These are phyloP conservation scores for Malbranchea zuffiana DNA, from an alignment of 2,329 filamentous ascomycete genomes.

Conservation along the genomic window DNA sequence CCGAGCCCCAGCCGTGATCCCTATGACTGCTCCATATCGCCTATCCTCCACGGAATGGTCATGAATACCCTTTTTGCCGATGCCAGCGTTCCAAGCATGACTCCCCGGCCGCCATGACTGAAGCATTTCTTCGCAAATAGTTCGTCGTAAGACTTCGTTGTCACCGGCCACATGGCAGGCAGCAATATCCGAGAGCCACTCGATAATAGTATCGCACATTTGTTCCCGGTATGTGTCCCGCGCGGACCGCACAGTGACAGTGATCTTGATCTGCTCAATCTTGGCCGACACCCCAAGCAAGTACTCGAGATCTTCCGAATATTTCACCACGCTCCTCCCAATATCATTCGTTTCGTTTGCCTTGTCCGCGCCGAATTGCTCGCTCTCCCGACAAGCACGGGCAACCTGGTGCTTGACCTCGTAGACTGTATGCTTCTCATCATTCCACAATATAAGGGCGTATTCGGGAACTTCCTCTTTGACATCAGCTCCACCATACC, in stretches of 20 bases:
- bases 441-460: constrained; percentile 86
- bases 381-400: constrained; percentile 67
- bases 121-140: constrained; percentile 84
- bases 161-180: constrained; percentile 78
- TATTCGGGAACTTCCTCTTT: constrained; percentile 60
- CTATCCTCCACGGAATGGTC: constrained; percentile 57
- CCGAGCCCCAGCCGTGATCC: constrained; percentile 31
- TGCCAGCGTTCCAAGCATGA: constrained; percentile 63
- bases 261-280: constrained; percentile 91
- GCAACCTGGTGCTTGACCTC: constrained; percentile 87
- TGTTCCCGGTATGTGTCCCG: constrained; percentile 94
- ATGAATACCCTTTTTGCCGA: constrained; percentile 68
- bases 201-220: constrained; percentile 96
- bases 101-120: constrained; percentile 81
- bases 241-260: constrained; percentile 84
- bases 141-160: constrained; percentile 62
- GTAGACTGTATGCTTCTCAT: constrained; percentile 92
- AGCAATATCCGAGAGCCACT: constrained; percentile 89
- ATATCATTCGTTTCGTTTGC: constrained; percentile 84
- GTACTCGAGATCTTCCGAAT: constrained; percentile 58
- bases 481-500: constrained; percentile 56
- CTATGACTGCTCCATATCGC: constrained; percentile 4
- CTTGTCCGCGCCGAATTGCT: constrained; percentile 57
- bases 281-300: constrained; percentile 70
- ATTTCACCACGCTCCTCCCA: constrained; percentile 74